A percentile compares a stretch with the other conserved stretches of the same genome.
Evolutionary conservation across 169 alveolate species (phyloP).

Genomic region (Amoebophrya sp.): DNA sequence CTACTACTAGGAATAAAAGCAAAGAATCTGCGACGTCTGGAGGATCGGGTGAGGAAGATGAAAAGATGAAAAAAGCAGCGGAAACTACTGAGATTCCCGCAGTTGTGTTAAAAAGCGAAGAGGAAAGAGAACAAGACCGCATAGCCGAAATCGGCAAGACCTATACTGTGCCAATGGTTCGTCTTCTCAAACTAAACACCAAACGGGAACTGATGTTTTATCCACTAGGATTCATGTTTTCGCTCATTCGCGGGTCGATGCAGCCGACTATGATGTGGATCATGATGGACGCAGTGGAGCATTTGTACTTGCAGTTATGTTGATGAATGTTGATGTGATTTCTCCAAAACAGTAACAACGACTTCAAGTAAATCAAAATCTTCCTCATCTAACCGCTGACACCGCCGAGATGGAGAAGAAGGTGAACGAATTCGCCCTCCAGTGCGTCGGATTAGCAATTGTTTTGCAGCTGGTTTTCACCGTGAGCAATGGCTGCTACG

Average conservation of each 20-base stretch:
- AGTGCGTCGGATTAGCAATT: slow-evolving; percentile 26
- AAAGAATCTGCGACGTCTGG: not conserved
- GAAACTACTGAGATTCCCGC: not conserved
- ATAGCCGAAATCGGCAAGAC: slow-evolving; percentile 23
- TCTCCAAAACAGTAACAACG: too few relatives aligned
- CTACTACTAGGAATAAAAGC: not conserved
- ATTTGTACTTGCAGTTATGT: not conserved
- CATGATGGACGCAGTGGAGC: not conserved
- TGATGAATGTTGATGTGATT: too few relatives aligned
- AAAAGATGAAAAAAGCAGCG: not conserved
- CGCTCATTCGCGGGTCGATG: not conserved
- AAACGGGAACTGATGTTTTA: not conserved
- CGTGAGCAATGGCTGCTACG: not conserved
- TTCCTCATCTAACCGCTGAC: too few relatives aligned
- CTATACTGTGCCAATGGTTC: not conserved
- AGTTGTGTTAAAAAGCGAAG: not conserved
- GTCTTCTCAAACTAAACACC: not conserved
- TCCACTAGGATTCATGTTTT: not conserved
- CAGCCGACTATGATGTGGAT: not conserved
- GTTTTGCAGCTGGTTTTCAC: not conserved
- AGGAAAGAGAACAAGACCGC: slow-evolving; percentile 31
- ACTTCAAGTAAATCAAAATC: too few relatives aligned
- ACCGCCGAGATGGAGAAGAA: slow-evolving; percentile 3
- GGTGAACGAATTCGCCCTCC: not conserved
- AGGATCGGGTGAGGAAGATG: not conserved